These are phyloP conservation scores for Phyllosticta citribraziliensis DNA, from an alignment of 2,329 filamentous ascomycete genomes.

Conservation along the genomic window DNA sequence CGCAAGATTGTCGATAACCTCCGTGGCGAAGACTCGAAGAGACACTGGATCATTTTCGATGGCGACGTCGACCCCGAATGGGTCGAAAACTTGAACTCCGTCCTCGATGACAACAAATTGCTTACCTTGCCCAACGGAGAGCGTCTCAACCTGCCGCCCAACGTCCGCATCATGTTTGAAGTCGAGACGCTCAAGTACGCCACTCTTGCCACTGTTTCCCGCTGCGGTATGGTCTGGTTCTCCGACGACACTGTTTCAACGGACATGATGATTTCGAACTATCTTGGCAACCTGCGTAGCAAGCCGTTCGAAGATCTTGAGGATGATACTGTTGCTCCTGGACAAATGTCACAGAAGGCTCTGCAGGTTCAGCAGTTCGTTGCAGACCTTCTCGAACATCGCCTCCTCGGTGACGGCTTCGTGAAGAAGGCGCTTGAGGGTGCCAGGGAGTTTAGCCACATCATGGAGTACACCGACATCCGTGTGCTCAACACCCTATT, in stretches of 20 bases:
- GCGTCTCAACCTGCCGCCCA: constrained; percentile 83
- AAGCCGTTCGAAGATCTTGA: constrained; percentile 91
- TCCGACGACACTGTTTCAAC: constrained; percentile 94
- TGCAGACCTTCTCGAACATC: constrained; percentile 66
- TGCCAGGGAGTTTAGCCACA: constrained; percentile 75
- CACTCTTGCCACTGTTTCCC: constrained; percentile 95
- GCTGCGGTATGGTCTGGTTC: constrained; percentile 99
- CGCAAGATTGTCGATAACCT: constrained; percentile 98
- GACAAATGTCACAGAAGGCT: constrained; percentile 49
- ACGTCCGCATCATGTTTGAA: constrained; percentile 99
- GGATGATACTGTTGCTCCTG: constrained; percentile 66
- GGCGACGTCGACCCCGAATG: constrained; percentile 98
- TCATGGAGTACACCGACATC: constrained; percentile 95
- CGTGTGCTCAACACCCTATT: constrained; percentile 89
- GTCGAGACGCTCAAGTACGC: constrained; percentile 97
- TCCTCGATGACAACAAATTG: constrained; percentile 97
- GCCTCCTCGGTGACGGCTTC: constrained; percentile 71
- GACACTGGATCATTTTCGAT: constrained; percentile 99
- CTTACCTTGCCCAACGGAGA: constrained; percentile 96
- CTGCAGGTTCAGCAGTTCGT: constrained; percentile 69
- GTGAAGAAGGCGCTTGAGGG: constrained; percentile 66
- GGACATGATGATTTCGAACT: constrained; percentile 85
- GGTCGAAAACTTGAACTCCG: constrained; percentile 99
- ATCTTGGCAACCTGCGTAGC: constrained; percentile 71
- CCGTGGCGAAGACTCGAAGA: constrained; percentile 89